These are phyloP conservation scores for Scedosporium minutisporum DNA, from an alignment of 2,329 filamentous ascomycete species.

Conservation along the genomic window DNA sequence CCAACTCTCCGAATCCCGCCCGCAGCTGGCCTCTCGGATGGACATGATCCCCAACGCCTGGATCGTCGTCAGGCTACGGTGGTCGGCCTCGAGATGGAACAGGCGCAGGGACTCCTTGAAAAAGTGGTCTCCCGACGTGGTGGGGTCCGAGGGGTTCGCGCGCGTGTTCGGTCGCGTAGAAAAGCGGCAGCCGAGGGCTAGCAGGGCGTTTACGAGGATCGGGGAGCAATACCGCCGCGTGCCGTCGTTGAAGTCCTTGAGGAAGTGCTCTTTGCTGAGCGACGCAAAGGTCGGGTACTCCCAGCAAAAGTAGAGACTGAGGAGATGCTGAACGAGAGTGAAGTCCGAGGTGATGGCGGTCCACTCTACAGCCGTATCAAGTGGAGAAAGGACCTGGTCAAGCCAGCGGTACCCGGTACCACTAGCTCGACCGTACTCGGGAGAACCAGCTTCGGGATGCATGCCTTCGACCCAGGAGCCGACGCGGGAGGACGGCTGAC, in stretches of 20 bases:
- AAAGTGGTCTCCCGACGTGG: slow-evolving; percentile 63
- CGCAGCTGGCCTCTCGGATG: slow-evolving; percentile 62
- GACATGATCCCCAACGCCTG: slow-evolving; percentile 71
- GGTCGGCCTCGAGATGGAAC: slow-evolving; percentile 46
- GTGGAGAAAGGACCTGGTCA: slow-evolving; percentile 38
- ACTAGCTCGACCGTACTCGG: slow-evolving; percentile 21
- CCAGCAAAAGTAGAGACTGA: slow-evolving; percentile 65
- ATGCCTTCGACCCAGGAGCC: slow-evolving; percentile 40
- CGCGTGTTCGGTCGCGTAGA: slow-evolving; percentile 56
- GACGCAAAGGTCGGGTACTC: slow-evolving; percentile 67
- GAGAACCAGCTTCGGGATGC: slow-evolving; percentile 19
- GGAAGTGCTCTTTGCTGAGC: slow-evolving; percentile 61
- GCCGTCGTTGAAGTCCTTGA: slow-evolving; percentile 53
- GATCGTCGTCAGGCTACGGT: slow-evolving; percentile 58
- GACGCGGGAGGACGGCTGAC: slow-evolving; percentile 33
- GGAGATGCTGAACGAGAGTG: slow-evolving; percentile 50
- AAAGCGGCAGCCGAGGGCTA: slow-evolving; percentile 59
- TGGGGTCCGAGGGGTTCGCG: slow-evolving; percentile 50
- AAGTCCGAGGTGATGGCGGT: slow-evolving; percentile 50
- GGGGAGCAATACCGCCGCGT: slow-evolving; percentile 57
- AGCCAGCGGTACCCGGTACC: slow-evolving; percentile 28
- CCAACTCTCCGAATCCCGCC: slow-evolving; percentile 63
- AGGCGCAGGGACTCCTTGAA: slow-evolving; percentile 59
- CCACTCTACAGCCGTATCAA: slow-evolving; percentile 40
- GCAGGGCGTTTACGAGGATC: slow-evolving; percentile 55